Base-by-base conservation (phyloP, 345 rosid species). In the Salix dunnii region DNA sequence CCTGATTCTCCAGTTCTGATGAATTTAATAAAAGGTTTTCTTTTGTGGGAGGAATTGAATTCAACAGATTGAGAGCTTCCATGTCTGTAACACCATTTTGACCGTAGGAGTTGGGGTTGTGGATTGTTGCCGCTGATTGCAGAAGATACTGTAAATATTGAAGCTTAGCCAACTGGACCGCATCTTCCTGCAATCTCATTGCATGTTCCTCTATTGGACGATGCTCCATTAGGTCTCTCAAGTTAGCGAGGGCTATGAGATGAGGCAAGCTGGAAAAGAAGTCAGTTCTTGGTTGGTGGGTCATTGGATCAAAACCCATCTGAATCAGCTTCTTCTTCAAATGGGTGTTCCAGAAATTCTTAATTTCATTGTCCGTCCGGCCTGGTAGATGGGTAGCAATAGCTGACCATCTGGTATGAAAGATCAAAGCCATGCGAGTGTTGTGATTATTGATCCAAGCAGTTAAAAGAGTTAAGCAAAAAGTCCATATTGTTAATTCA, bases 281-380 rank as follows among this genome's bases (percentile, higher is more conserved):
- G 77, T 90, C 91, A 1, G 89, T 88, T 86, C 91, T 88, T 23
- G 93, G 93, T 74, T 85, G 87, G 79, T 92, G 97, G 67, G 97
- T 92, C 84, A 87, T 88, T 25, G 97, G 94, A 82, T 92, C 97
- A 72, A 88, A 78, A n/a, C 97, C 97, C 97, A 92, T 90, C 81
- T 90, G 87, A 74, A 90, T 83, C 78, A 92, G 85, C 81, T 89
- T 90, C 86, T 89, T 90, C 79, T 86, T 89, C 74, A 90, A 79
- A 71, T 90, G 89, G 49, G 92, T 90, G 84, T 90, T 90, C 94
- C 94, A 90, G 74, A 86, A 89, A 49, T 90, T 90, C 72, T 90
- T 90, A 5, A 89, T 87, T 66, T 90, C 94, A 55, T 89, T 90
- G 48, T 90, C 94, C 2, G 94, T 90, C 68, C 94, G 74, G 33